Conservation (phyloP, 75 land plant species). For the Sequoia sempervirens region DNA sequence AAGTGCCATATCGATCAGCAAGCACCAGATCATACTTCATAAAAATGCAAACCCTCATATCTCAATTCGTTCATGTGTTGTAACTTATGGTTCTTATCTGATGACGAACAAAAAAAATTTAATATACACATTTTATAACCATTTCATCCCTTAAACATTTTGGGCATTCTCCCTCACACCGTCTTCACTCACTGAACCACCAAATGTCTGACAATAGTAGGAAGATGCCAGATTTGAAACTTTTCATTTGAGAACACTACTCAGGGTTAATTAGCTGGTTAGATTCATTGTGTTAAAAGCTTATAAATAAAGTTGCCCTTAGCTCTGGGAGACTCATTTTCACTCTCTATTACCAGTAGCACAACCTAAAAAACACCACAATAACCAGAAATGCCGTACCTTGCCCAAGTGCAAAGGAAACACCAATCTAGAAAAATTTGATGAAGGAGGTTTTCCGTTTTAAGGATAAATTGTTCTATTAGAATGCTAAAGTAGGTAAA, state of each 20-base stretch:
- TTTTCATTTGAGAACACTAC: neutral
- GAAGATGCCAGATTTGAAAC: neutral
- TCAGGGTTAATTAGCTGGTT: neutral
- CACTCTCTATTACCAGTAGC: neutral
- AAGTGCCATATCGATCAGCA: neutral
- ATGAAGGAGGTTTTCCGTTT: neutral
- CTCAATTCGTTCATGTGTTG: neutral
- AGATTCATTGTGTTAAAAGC: neutral
- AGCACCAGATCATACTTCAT: neutral
- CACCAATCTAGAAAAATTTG: neutral
- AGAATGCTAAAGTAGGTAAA: neutral
- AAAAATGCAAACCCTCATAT: neutral
- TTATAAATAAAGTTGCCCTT: neutral
- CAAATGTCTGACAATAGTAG: neutral
- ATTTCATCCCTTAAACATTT: neutral
- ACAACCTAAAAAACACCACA: neutral
- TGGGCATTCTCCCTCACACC: neutral
- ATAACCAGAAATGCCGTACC: neutral
- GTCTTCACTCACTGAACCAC: neutral
- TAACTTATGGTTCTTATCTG: neutral
- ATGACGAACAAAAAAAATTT: neutral
- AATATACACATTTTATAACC: too few species aligned
- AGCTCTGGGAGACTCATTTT: neutral
- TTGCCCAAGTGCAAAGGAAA: neutral
- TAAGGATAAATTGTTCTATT: neutral